Conservation (phyloP, 169 alveolate species). For the Eimeria acervulina region DNA sequence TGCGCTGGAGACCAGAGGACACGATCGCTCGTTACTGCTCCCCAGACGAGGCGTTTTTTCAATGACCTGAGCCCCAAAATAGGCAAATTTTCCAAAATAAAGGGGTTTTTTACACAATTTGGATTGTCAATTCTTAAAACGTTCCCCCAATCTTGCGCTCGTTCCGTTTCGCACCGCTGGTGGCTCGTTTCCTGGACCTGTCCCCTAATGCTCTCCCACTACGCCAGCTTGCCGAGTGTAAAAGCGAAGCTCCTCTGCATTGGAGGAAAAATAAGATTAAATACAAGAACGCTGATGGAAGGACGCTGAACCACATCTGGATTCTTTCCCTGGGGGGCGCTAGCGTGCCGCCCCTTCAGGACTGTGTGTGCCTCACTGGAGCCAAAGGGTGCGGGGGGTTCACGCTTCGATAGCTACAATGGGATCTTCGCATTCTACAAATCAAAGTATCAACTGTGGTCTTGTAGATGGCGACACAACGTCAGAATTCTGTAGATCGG, state of each 20-base stretch:
- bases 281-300: constrained; percentile 35
- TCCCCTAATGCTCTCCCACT: constrained; percentile 21
- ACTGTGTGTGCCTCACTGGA: constrained; percentile 63
- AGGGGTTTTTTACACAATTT: neutral
- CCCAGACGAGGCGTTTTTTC: neutral
- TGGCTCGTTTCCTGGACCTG: constrained; percentile 71
- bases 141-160: neutral
- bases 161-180: constrained; percentile 18
- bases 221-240: constrained; percentile 21
- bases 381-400: constrained; percentile 32
- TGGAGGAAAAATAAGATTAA: neutral
- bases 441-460: neutral
- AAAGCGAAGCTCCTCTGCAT: neutral
- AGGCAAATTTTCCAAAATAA: neutral
- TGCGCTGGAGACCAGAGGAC: constrained; percentile 73
- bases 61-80: neutral
- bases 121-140: neutral
- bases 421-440: constrained; percentile 67
- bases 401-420: neutral
- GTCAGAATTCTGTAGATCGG: neutral
- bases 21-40: neutral
- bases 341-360: constrained; percentile 48
- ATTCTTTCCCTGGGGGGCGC: constrained; percentile 63
- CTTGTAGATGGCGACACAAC: constrained; percentile 46
- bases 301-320: constrained; percentile 20